Evolutionary conservation across 169 alveolate species (phyloP).

Genomic region (Prorocentrum cordatum): DNA sequence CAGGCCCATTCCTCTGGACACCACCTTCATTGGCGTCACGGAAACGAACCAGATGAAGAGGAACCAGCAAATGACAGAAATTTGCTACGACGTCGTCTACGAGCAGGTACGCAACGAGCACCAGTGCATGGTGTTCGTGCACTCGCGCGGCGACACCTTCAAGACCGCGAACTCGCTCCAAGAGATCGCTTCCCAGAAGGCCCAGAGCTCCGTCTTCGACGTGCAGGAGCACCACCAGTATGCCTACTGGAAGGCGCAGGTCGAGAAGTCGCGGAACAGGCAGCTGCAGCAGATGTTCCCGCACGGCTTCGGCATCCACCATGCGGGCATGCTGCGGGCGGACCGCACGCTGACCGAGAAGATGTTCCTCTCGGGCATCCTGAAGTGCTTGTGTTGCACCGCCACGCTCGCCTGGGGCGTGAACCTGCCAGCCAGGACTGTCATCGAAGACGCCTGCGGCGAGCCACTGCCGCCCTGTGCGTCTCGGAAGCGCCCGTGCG

Average conservation of each 20-base stretch:
- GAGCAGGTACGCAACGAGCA: slow-evolving; percentile 75
- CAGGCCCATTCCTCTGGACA: slow-evolving; percentile 95
- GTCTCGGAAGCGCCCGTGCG: no score
- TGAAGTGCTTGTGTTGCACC: background rate
- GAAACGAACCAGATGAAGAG: slow-evolving; percentile 83
- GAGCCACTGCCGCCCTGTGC: no score
- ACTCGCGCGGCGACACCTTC: slow-evolving; percentile 96
- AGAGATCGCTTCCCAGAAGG: background rate
- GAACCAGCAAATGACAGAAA: slow-evolving; percentile 74
- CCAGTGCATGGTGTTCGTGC: slow-evolving; percentile 96
- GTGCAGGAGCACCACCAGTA: background rate
- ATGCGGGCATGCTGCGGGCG: slow-evolving; percentile 93
- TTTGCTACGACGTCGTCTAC: slow-evolving; percentile 87
- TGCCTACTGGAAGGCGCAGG: background rate
- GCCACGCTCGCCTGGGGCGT: slow-evolving; percentile 99
- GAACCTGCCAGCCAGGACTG: slow-evolving; percentile 96
- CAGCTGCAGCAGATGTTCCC: slow-evolving; percentile 82
- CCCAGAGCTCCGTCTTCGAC: background rate
- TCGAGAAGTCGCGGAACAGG: slow-evolving; percentile 11
- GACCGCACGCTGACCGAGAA: slow-evolving; percentile 76
- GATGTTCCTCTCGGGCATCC: slow-evolving; percentile 83
- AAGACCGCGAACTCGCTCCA: slow-evolving; percentile 70
- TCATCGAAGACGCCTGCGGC: no score
- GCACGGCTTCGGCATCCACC: slow-evolving; percentile 97
- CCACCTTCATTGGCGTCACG: slow-evolving; percentile 74